Evolutionary conservation across 2,329 filamentous ascomycete species (phyloP), one percentile per base, ranked within the genome.

Genomic region (Drechslerella stenobrocha): DNA sequence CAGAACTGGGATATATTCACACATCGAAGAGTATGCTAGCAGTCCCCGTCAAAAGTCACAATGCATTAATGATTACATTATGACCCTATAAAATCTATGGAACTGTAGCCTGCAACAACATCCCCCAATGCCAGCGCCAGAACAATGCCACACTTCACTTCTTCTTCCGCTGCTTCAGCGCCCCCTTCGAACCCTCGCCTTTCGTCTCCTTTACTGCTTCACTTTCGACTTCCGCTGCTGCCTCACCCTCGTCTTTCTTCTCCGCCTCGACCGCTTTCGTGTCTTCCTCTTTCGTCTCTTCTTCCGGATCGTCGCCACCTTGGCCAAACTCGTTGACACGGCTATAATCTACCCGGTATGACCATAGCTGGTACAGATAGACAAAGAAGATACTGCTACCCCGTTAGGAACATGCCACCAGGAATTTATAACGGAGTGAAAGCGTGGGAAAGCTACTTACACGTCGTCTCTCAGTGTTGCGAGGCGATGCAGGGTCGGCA

Each of bases 271-370:
- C 56, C 2, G 50, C 45, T 32, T 67, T 51, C 4, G 45, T 26
- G 30, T 63, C 52, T 59, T 70, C 74, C 35, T 75, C 75, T 73
- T 82, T 81, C 46, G 81, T 81, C 32, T 78, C 78, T 67, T 82
- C 80, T 48, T 84, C 83, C 20, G 90, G 89, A 23, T 89, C 88
- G n/a, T 95, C 92, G n/a, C 93, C 93, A 32, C 92, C 93, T 80
- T 97, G 93, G 6, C 93, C 93, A 75, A 97, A 98, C 77, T 98
- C 93, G 77, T 98, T 98, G 75, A 98, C 88, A 70, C 93, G 85
- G 8, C 83, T 87, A 78, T 92, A 93, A 77, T 98, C 93, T 69
- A 93, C 82, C 78, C 87, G 90, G 81, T 98, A 98, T 56, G 87
- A 87, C 83, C 85, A 98, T 69, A 87, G 84, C 79, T 98, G 93